Evolutionary conservation across 2,329 filamentous ascomycete genomes (phyloP).

Genomic region (Endothia cerciana): DNA sequence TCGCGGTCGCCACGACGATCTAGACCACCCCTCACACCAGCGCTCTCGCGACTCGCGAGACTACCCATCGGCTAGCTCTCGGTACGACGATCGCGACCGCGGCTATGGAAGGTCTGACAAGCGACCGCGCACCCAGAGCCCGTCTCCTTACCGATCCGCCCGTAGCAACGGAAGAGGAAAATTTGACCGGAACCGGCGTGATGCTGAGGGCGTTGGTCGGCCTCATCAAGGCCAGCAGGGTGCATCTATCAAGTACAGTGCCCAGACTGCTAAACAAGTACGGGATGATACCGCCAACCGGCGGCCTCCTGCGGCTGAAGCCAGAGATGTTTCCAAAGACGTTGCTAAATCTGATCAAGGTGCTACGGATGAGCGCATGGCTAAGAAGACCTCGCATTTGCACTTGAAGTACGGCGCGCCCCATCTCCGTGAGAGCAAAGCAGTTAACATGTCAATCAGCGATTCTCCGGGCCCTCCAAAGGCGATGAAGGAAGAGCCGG

Average conservation of each 20-base stretch:
- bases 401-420: slow-evolving; percentile 41
- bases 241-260: slow-evolving; percentile 47
- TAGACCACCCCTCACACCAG: slow-evolving; percentile 50
- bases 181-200: slow-evolving; percentile 36
- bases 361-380: slow-evolving; percentile 53
- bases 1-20: slow-evolving; percentile 55
- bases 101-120: slow-evolving; percentile 36
- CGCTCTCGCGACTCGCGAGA: slow-evolving; percentile 30
- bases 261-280: slow-evolving; percentile 52
- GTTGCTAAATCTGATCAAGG: slow-evolving; percentile 71
- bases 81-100: slow-evolving; percentile 57
- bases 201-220: slow-evolving; percentile 33
- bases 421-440: background rate
- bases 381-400: slow-evolving; percentile 34
- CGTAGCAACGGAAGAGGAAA: slow-evolving; percentile 36
- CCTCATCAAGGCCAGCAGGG: slow-evolving; percentile 37
- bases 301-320: slow-evolving; percentile 62
- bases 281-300: slow-evolving; percentile 66
- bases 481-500: slow-evolving; percentile 26
- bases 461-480: slow-evolving; percentile 13
- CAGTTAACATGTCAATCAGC: slow-evolving; percentile 17
- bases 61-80: slow-evolving; percentile 36
- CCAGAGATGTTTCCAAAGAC: slow-evolving; percentile 61
- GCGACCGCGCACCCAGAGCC: slow-evolving; percentile 36
- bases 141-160: slow-evolving; percentile 33